Conservation (phyloP, 305 asterid species). For the Fraxinus albicans region DNA sequence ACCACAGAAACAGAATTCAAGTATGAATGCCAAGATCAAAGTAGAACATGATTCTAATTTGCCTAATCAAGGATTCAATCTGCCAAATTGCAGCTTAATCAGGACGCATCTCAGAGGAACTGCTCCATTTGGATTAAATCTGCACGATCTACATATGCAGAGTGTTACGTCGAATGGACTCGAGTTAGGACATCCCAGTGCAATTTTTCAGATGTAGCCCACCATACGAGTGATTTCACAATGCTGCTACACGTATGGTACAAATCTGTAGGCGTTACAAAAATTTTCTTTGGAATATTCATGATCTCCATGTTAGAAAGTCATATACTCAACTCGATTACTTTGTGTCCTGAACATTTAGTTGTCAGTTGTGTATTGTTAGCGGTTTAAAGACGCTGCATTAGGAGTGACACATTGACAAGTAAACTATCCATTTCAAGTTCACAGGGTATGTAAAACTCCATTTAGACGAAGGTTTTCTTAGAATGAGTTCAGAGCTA, state of each 20-base stretch:
- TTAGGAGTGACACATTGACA: neutral
- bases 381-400: neutral
- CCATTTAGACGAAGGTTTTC: constrained; percentile 10
- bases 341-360: neutral
- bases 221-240: constrained; percentile 8
- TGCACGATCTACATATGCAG: constrained; percentile 38
- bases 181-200: constrained; percentile 42
- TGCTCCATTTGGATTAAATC: constrained; percentile 31
- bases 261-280: constrained; percentile 3
- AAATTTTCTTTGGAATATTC: neutral
- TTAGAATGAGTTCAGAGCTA: neutral
- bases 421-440: neutral
- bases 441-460: neutral
- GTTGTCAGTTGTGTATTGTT: neutral
- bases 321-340: neutral
- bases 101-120: constrained; percentile 30
- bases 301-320: neutral
- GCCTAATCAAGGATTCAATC: constrained; percentile 41
- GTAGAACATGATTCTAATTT: constrained; percentile 28
- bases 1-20: constrained; percentile 34
- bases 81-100: constrained; percentile 21
- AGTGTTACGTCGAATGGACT: constrained; percentile 37
- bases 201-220: constrained; percentile 45
- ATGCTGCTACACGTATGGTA: neutral
- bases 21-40: constrained; percentile 32